Conservation (phyloP, 192 early-diverging fungal genomes). For the Coemansia sp. region DNA sequence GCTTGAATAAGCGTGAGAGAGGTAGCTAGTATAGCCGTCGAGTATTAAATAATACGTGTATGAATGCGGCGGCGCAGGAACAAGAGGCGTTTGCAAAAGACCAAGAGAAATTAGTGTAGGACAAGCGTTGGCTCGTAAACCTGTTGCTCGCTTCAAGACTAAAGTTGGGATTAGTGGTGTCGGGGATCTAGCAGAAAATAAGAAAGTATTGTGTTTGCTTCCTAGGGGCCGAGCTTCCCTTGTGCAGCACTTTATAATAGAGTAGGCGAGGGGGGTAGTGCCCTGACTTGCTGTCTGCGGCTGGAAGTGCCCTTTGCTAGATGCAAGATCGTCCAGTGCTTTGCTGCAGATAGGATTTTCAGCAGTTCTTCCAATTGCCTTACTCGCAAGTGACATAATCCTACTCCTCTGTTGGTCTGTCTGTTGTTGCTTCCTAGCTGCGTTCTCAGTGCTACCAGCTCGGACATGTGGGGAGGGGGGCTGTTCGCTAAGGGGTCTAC, state of each 20-base stretch:
- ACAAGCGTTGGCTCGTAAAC: not conserved
- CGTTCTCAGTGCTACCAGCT: not conserved
- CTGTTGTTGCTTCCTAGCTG: not conserved
- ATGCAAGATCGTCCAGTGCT: not conserved
- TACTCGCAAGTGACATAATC: constrained; percentile 31
- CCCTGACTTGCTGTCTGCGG: not conserved
- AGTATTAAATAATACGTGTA: no score
- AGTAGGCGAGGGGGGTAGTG: not conserved
- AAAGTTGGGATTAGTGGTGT: not conserved
- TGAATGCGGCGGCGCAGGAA: not conserved
- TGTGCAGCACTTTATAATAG: constrained; percentile 1
- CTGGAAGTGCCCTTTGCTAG: not conserved
- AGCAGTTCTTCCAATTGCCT: not conserved
- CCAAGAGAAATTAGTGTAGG: not conserved
- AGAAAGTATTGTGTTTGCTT: not conserved
- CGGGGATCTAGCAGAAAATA: not conserved
- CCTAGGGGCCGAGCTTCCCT: not conserved
- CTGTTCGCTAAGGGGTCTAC: not conserved
- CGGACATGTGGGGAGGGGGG: not conserved
- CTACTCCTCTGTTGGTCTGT: not conserved
- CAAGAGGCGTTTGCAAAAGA: not conserved
- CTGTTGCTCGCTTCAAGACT: not conserved
- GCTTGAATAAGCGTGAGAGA: not conserved
- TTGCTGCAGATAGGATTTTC: not conserved
- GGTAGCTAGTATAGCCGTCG: not conserved